These are phyloP conservation scores for Aphanomyces astaci DNA, from an alignment of 352 stramenopile genomes.

Conservation along the genomic window DNA sequence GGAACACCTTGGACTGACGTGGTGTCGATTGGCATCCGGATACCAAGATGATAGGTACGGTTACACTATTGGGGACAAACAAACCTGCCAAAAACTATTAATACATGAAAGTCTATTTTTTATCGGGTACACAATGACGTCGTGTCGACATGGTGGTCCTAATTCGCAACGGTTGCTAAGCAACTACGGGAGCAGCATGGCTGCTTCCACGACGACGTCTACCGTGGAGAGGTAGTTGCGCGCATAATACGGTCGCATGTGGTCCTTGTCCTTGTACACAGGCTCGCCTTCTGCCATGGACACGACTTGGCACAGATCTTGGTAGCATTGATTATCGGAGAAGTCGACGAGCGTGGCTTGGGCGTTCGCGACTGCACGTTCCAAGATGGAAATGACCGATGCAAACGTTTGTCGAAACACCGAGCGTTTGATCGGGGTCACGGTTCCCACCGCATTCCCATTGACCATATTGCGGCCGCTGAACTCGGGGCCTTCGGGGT, in stretches of 20 bases:
- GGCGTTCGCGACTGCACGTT: not conserved
- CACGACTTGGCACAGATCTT: slow-evolving; percentile 23
- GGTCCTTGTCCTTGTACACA: slow-evolving; percentile 19
- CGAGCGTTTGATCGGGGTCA: not conserved
- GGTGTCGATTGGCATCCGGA: no score
- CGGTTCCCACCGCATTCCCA: not conserved
- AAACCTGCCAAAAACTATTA: no score
- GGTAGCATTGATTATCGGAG: slow-evolving; percentile 20
- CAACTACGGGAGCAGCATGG: no score
- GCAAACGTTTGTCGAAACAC: not conserved
- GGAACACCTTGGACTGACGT: no score
- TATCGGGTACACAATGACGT: no score
- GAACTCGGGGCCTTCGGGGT: slow-evolving; percentile 18
- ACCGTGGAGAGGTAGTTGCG: slow-evolving; percentile 14
- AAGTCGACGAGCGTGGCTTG: slow-evolving; percentile 21
- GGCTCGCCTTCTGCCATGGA: slow-evolving; percentile 5
- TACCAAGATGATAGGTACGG: no score
- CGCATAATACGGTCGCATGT: slow-evolving; percentile 19
- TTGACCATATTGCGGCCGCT: slow-evolving; percentile 18
- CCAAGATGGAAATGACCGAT: not conserved
- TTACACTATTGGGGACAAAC: no score
- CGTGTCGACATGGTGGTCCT: no score
- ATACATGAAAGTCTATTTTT: no score
- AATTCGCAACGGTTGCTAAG: no score
- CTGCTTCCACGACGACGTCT: slow-evolving; percentile 18